Evolutionary conservation across 2,329 filamentous ascomycete species (phyloP).

Genomic region (Arthrobotrys musiformis): DNA sequence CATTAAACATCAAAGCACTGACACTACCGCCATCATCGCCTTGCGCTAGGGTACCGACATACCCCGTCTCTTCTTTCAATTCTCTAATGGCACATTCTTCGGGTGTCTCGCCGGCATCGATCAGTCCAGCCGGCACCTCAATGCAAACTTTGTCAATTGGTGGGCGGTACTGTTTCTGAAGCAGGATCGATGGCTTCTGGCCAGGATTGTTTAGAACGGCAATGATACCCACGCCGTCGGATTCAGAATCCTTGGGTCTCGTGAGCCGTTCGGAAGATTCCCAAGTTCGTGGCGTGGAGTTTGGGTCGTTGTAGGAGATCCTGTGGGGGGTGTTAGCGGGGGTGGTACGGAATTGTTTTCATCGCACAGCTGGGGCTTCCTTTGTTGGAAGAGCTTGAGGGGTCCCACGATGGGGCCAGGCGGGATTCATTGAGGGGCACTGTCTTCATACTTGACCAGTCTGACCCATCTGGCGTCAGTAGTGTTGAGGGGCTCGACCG

Average conservation of each 20-base stretch:
- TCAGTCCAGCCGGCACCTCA: constrained; percentile 73
- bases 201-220: constrained; percentile 71
- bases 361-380: no score
- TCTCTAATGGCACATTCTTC: constrained; percentile 73
- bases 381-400: not conserved
- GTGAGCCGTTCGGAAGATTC: constrained; percentile 78
- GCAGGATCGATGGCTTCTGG: constrained; percentile 66
- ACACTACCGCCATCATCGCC: constrained; percentile 57
- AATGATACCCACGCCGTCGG: constrained; percentile 79
- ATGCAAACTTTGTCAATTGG: constrained; percentile 72
- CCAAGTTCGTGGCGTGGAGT: constrained; percentile 72
- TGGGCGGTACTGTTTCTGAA: constrained; percentile 76
- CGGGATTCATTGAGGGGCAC: constrained; percentile 8
- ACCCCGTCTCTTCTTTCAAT: constrained; percentile 75
- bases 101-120: constrained; percentile 72
- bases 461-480: constrained; percentile 71
- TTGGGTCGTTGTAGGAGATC: constrained; percentile 73
- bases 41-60: constrained; percentile 67
- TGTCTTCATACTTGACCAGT: constrained; percentile 67
- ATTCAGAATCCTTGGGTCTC: constrained; percentile 70
- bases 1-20: constrained; percentile 61
- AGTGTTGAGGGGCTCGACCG: constrained; percentile 57
- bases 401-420: not conserved
- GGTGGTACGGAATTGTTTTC: no score
- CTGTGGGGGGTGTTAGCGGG: constrained; percentile 58